Conservation (phyloP, 2,329 filamentous ascomycete species). For the Lizonia empirigonia region DNA sequence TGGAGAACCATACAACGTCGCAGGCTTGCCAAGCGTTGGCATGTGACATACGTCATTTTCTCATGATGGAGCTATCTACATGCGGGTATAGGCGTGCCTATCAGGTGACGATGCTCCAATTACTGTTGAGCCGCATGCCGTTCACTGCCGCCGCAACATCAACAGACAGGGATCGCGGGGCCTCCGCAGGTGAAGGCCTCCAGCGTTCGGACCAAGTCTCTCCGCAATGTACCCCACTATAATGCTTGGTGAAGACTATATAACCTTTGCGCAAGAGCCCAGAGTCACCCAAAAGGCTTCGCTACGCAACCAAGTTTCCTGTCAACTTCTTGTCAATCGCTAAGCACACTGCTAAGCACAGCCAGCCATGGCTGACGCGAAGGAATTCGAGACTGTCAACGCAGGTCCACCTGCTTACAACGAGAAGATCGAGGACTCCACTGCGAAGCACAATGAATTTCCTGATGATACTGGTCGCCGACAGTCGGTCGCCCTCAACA, state of each 20-base stretch:
- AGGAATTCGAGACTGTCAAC: constrained; percentile 7
- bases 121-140: constrained; percentile 8
- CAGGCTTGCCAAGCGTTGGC: constrained; percentile 12
- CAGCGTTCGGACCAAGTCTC: constrained; percentile 1
- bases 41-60: constrained; percentile 19
- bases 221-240: constrained; percentile 13
- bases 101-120: constrained; percentile 11
- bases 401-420: constrained; percentile 1
- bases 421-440: constrained; percentile 14
- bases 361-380: constrained; percentile 17
- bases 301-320: constrained; percentile 7
- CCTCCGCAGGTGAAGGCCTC: neutral
- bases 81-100: constrained; percentile 4
- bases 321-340: constrained; percentile 11
- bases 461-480: constrained; percentile 37
- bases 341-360: constrained; percentile 14
- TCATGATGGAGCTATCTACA: constrained; percentile 2
- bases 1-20: neutral
- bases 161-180: constrained; percentile 2
- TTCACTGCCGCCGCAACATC: constrained; percentile 1
- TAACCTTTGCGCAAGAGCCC: constrained; percentile 11
- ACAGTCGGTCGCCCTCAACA: constrained; percentile 52
- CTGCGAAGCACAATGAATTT: constrained; percentile 16
- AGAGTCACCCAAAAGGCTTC: constrained; percentile 10
- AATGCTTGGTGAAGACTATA: constrained; percentile 11